Percentiles rank a stretch among this genome's conserved stretches.
These are phyloP conservation scores for Aspergillus sclerotiicarbonarius DNA, from an alignment of 495 filamentous ascomycete species.

Conservation along the genomic window DNA sequence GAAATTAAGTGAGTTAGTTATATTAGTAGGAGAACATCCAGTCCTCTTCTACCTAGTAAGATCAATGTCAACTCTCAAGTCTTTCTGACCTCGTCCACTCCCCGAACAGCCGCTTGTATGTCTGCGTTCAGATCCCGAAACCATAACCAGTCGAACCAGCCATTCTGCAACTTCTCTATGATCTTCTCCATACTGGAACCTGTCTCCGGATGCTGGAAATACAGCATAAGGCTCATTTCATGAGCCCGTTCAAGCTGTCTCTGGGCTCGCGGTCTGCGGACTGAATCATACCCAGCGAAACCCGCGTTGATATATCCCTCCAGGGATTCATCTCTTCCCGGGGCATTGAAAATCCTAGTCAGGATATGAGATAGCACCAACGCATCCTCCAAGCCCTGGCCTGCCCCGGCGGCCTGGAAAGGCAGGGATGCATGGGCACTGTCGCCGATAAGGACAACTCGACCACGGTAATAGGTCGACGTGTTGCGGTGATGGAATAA, in stretches of 20 bases:
- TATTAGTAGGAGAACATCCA: too few relatives aligned
- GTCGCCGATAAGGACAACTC: constrained; percentile 48
- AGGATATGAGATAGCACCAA: constrained; percentile 49
- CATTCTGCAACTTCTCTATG: neutral
- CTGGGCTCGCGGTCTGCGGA: neutral
- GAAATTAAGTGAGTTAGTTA: too few relatives aligned
- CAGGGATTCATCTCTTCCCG: neutral
- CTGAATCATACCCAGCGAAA: neutral
- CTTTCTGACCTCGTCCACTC: neutral
- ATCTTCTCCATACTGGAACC: neutral
- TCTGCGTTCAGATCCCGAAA: constrained; percentile 1
- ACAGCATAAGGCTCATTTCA: neutral
- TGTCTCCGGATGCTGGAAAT: constrained; percentile 1
- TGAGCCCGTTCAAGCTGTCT: neutral
- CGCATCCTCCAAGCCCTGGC: constrained; percentile 59
- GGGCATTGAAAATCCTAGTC: constrained; percentile 8
- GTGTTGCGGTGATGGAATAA: constrained; percentile 24
- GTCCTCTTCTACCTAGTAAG: too few relatives aligned
- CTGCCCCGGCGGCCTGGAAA: constrained; percentile 59
- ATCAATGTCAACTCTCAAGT: neutral
- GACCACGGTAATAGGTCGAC: constrained; percentile 32
- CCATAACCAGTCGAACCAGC: neutral
- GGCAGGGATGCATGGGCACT: constrained; percentile 61
- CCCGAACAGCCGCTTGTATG: neutral
- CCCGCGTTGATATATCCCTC: neutral